These are phyloP conservation scores for Brassica hybrid DNA, from an alignment of 441 rosid genomes.

Conservation along the genomic window DNA sequence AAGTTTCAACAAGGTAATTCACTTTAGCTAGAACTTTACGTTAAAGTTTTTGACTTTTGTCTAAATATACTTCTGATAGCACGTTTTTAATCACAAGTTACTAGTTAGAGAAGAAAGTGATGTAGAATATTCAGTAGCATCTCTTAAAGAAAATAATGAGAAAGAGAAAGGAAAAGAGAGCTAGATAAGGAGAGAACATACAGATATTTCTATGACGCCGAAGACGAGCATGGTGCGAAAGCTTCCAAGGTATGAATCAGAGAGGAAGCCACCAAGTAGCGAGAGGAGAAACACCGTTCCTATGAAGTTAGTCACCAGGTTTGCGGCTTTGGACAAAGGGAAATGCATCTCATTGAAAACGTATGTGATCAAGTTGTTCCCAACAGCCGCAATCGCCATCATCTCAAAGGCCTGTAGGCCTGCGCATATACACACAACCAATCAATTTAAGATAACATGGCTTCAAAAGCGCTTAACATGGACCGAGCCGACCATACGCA, in stretches of 20 bases:
- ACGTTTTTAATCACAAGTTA: slow-evolving; percentile 25
- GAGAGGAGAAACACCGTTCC: slow-evolving; percentile 75
- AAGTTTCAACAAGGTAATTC: slow-evolving; percentile 28
- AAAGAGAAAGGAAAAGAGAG: neutral
- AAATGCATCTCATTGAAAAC: slow-evolving; percentile 75
- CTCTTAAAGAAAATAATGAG: neutral
- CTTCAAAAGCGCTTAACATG: too few species aligned
- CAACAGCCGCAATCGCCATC: slow-evolving; percentile 78
- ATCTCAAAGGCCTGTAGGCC: slow-evolving; percentile 75
- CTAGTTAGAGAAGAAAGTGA: slow-evolving; percentile 18
- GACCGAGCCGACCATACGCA: neutral
- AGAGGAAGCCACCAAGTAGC: slow-evolving; percentile 74
- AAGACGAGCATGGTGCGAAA: slow-evolving; percentile 67
- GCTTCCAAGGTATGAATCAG: slow-evolving; percentile 77
- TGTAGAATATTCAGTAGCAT: slow-evolving; percentile 38
- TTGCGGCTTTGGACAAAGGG: slow-evolving; percentile 65
- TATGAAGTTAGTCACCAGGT: slow-evolving; percentile 70
- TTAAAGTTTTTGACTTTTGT: slow-evolving; percentile 31
- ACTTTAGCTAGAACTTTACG: slow-evolving; percentile 24
- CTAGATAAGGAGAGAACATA: slow-evolving; percentile 34
- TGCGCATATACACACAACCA: slow-evolving; percentile 25
- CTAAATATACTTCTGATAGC: neutral
- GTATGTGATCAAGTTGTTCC: slow-evolving; percentile 76
- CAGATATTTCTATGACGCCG: slow-evolving; percentile 66
- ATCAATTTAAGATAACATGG: neutral